Conservation (phyloP, 208 protist genomes). For the Sergeia podlipaevii region DNA sequence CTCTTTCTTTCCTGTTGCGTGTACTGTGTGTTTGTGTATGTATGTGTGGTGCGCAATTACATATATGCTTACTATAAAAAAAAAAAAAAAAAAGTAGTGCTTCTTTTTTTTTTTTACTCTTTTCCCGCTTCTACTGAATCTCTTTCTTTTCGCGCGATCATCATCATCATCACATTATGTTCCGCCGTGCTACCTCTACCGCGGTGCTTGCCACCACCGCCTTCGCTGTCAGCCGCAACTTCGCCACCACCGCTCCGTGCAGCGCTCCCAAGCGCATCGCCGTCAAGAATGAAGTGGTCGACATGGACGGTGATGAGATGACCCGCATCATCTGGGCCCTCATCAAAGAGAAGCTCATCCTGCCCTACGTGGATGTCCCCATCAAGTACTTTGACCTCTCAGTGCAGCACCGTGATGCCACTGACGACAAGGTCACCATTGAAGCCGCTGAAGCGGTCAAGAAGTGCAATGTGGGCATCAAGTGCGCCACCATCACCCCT, state of each 20-base stretch:
- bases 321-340: constrained; percentile 96
- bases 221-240: constrained; percentile 17
- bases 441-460: constrained; percentile 95
- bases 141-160: too few relatives aligned
- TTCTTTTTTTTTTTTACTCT: too few relatives aligned
- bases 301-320: constrained; percentile 98
- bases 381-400: constrained; percentile 97
- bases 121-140: too few relatives aligned
- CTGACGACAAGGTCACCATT: constrained; percentile 95
- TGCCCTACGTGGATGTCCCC: constrained; percentile 95
- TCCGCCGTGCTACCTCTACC: constrained; percentile 37
- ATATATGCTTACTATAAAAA: too few relatives aligned
- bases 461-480: constrained; percentile 95
- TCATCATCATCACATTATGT: constrained; percentile 28
- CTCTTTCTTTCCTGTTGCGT: too few relatives aligned
- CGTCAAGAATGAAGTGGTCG: constrained; percentile 93
- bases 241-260: constrained; percentile 47
- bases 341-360: constrained; percentile 98
- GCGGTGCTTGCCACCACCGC: constrained; percentile 13
- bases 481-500: constrained; percentile 98
- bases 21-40: too few relatives aligned
- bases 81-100: too few relatives aligned
- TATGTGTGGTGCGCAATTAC: too few relatives aligned
- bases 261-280: constrained; percentile 68
- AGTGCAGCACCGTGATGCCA: constrained; percentile 92